These are phyloP conservation scores for Leucocoprinus sp. DNA, from an alignment of 768 basidiomycete species.

Conservation along the genomic window DNA sequence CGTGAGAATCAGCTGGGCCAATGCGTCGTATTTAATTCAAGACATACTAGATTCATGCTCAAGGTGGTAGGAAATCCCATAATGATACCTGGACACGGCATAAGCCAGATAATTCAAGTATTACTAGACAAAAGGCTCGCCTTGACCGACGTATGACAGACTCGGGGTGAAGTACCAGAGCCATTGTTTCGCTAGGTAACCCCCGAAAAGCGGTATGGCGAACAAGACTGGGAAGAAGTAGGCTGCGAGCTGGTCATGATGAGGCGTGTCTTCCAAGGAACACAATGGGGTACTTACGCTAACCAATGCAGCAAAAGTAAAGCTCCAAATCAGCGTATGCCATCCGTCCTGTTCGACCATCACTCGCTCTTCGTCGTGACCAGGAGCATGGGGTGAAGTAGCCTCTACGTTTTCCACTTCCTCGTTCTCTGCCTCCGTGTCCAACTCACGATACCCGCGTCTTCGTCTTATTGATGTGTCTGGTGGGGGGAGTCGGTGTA, in stretches of 20 bases:
- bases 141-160: slow-evolving; percentile 89
- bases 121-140: slow-evolving; percentile 25
- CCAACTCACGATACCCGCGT: slow-evolving; percentile 44
- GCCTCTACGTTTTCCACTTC: slow-evolving; percentile 7
- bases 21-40: not conserved
- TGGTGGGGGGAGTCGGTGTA: slow-evolving; percentile 71
- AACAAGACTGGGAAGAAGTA: slow-evolving; percentile 90
- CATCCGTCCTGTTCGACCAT: slow-evolving; percentile 63
- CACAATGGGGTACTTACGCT: slow-evolving; percentile 46
- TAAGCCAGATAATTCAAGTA: slow-evolving; percentile 2
- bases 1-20: not conserved
- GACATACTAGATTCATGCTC: slow-evolving; percentile 79
- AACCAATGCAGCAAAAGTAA: slow-evolving; percentile 61
- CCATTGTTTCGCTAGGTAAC: slow-evolving; percentile 79
- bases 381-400: slow-evolving; percentile 10
- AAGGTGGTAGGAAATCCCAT: slow-evolving; percentile 96
- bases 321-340: slow-evolving; percentile 71
- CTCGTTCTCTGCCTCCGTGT: slow-evolving; percentile 25
- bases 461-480: slow-evolving; percentile 48
- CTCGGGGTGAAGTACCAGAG: slow-evolving; percentile 92
- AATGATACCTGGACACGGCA: slow-evolving; percentile 60
- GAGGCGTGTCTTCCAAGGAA: slow-evolving; percentile 1
- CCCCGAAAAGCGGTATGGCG: slow-evolving; percentile 79
- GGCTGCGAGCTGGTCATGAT: slow-evolving; percentile 52
- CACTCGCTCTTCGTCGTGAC: slow-evolving; percentile 32